Evolutionary conservation across 2,329 filamentous ascomycete species (phyloP), one percentile per base, ranked within the genome.

Genomic region (Stemphylium beticola): DNA sequence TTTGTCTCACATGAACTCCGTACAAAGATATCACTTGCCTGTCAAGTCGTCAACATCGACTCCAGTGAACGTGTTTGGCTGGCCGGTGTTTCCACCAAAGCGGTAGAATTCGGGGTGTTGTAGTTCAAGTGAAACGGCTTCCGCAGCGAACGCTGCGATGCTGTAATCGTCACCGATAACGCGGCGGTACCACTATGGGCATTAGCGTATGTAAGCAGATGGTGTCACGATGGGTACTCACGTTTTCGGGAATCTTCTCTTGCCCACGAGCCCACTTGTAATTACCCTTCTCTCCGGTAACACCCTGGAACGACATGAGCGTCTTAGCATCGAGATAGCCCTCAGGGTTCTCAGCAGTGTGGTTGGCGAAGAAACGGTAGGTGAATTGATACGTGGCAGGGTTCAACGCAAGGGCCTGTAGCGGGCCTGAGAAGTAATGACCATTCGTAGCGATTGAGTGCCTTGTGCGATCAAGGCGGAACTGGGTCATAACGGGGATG

Each of bases 191-290:
- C 18, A 57, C 59, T 29, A 50, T 41, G 9, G 47, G 12, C 12
- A 44, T 65, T 36, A 62, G 58, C 26, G 42, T 14, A 14, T 55
- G 54, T 14, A 29, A 33, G 2, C 2, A 46, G 47, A n/a, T 50
- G 36, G 40, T 43, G 29, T 33, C 15, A 24, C 17, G 26, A 22
- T 33, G 11, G 17, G 11, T 38, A 58, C 58, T 33, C 59, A 64
- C 59, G 43, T 66, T 66, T 2, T 66, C 63, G 4, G 63, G 63
- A 31, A 66, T 66, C n/a, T 50, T 57, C 38, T 66, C 63, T 18
- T 59, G 55, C 1, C 63, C 63, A 11, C 39, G 53, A 39, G 57
- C 58, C 44, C 62, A 61, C 34, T 58, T 55, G 33, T 64, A 66
- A 22, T 44, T 60, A 24, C 63, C 63, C 7, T 57, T 58, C 3